Conservation (phyloP, 2,329 filamentous ascomycete genomes). For the Whalleya microplaca region DNA sequence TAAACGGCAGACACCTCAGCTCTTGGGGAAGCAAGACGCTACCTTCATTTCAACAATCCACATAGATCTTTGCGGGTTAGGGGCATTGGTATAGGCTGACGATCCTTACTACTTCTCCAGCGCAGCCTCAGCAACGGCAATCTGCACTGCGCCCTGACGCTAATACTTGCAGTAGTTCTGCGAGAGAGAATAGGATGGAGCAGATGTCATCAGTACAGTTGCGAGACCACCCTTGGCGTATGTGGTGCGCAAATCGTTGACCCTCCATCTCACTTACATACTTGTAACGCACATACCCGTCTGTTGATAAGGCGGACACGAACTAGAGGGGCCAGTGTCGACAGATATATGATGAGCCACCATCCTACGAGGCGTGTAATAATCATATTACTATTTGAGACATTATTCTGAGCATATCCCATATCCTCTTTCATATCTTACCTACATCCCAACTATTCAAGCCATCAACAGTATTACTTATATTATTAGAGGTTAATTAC, state of each 20-base stretch:
- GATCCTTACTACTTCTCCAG: slow-evolving; percentile 28
- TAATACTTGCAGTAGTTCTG: slow-evolving; percentile 20
- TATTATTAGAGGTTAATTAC: background rate
- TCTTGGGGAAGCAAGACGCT: background rate
- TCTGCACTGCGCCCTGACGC: slow-evolving; percentile 24
- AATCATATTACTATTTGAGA: background rate
- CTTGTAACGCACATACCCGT: slow-evolving; percentile 10
- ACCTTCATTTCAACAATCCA: background rate
- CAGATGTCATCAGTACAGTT: slow-evolving; percentile 7
- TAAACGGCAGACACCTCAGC: slow-evolving; percentile 11
- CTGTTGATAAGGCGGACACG: slow-evolving; percentile 4
- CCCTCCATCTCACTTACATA: slow-evolving; percentile 14
- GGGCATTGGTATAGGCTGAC: slow-evolving; percentile 20
- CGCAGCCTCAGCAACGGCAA: slow-evolving; percentile 25
- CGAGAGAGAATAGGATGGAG: slow-evolving; percentile 9
- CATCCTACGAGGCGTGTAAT: slow-evolving; percentile 13
- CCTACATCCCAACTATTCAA: background rate
- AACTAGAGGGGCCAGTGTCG: slow-evolving; percentile 11
- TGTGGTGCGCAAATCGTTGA: slow-evolving; percentile 6
- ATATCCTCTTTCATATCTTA: slow-evolving; percentile 5
- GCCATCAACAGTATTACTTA: slow-evolving; percentile 1
- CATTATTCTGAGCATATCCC: background rate
- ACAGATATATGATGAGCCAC: slow-evolving; percentile 28
- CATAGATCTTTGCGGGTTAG: slow-evolving; percentile 8
- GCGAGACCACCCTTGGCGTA: slow-evolving; percentile 3